Percentiles rank a stretch among this genome's conserved stretches.
Conservation (phyloP, 1,139 yeast species). For the Suhomyces guaymorum region DNA sequence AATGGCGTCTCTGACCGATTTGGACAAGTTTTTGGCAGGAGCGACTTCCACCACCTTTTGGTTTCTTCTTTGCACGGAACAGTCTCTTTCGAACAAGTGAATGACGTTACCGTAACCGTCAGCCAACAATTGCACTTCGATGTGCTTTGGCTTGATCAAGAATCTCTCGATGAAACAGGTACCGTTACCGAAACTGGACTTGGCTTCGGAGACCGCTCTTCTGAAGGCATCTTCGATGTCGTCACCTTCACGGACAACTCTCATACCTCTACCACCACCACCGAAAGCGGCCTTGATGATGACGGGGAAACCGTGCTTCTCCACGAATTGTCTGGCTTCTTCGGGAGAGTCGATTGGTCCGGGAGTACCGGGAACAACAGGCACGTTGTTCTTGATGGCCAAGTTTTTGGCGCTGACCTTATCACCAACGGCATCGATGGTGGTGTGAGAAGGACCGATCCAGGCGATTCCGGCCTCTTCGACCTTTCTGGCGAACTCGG, state of each 20-base stretch:
- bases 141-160: conserved; percentile 93
- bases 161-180: conserved; percentile 97
- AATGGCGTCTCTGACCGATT: conserved; percentile 82
- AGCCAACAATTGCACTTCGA: conserved; percentile 94
- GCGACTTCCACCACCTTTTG: conserved; percentile 99
- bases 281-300: conserved; percentile 99
- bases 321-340: conserved; percentile 79
- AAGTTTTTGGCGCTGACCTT: conserved; percentile 91
- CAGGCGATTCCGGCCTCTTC: conserved; percentile 90
- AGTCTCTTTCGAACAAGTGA: conserved; percentile 95
- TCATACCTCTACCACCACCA: conserved; percentile 99
- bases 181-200: conserved; percentile 94
- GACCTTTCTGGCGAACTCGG: conserved; percentile 91
- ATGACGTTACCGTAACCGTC: conserved; percentile 93
- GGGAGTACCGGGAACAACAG: conserved; percentile 97
- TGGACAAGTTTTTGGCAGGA: conserved; percentile 92
- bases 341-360: conserved; percentile 86
- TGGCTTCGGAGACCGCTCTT: conserved; percentile 94
- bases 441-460: conserved; percentile 90
- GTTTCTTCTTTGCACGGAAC: conserved; percentile 98
- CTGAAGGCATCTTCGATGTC: conserved; percentile 87
- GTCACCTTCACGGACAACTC: conserved; percentile 97
- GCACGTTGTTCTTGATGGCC: conserved; percentile 81
- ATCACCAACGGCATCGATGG: conserved; percentile 97
- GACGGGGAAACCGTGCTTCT: conserved; percentile 87